These are phyloP conservation scores for Fraxinus quadrangulata DNA, from an alignment of 257 asterid genomes.

Conservation along the genomic window DNA sequence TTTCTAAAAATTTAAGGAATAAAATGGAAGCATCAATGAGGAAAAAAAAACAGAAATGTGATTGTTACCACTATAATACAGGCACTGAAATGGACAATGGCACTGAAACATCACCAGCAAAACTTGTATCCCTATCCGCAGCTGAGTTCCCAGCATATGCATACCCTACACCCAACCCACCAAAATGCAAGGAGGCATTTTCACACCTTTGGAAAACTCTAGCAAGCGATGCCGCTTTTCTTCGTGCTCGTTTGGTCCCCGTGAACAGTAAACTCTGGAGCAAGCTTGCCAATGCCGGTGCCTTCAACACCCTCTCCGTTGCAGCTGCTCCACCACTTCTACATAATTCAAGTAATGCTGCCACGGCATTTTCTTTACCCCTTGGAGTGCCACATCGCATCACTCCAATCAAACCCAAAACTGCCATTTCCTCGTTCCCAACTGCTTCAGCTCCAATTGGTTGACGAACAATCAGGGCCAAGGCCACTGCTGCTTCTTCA, in stretches of 20 bases:
- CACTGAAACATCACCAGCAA: slow-evolving; percentile 60
- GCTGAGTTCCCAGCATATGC: slow-evolving; percentile 58
- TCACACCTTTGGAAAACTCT: slow-evolving; percentile 80
- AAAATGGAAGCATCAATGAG: slow-evolving; percentile 27
- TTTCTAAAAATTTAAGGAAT: slow-evolving; percentile 36
- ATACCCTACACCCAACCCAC: slow-evolving; percentile 63
- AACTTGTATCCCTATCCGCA: slow-evolving; percentile 50
- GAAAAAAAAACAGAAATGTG: slow-evolving; percentile 16
- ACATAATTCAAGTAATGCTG: slow-evolving; percentile 79
- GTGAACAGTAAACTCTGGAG: slow-evolving; percentile 77
- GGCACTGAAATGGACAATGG: slow-evolving; percentile 73
- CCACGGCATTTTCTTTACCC: slow-evolving; percentile 91
- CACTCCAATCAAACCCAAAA: slow-evolving; percentile 63
- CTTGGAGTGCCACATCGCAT: slow-evolving; percentile 85
- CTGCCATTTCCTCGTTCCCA: slow-evolving; percentile 63
- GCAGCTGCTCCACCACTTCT: slow-evolving; percentile 74
- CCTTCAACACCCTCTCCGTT: slow-evolving; percentile 71
- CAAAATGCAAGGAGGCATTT: slow-evolving; percentile 48
- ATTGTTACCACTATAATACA: slow-evolving; percentile 53
- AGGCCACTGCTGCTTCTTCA: slow-evolving; percentile 93
- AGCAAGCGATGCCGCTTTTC: slow-evolving; percentile 94
- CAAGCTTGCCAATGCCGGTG: slow-evolving; percentile 70
- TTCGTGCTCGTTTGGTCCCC: slow-evolving; percentile 87
- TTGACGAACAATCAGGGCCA: slow-evolving; percentile 75
- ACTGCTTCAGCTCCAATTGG: slow-evolving; percentile 78